A percentile compares a stretch with the other conserved stretches of the same genome.
Evolutionary conservation across 768 basidiomycete genomes (phyloP).

Genomic region (Leccinum subgranulosum): DNA sequence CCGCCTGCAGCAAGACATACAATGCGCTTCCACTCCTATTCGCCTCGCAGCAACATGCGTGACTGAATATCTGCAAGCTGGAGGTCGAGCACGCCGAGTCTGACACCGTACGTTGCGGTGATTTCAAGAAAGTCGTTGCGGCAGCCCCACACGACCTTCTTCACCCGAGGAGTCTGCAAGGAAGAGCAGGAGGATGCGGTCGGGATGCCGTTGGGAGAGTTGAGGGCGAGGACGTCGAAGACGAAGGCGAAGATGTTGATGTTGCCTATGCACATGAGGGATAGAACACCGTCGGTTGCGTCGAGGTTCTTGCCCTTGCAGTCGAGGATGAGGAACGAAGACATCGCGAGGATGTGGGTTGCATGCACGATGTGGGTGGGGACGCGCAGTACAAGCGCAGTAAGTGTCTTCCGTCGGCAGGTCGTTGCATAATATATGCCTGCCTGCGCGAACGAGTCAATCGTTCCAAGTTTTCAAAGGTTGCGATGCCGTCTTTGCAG

Average conservation of each 20-base stretch:
- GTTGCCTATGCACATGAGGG: slow-evolving; percentile 34
- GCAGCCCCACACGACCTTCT: slow-evolving; percentile 43
- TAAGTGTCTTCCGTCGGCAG: slow-evolving; percentile 11
- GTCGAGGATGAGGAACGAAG: slow-evolving; percentile 34
- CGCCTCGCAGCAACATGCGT: slow-evolving; percentile 23
- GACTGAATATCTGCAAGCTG: slow-evolving; percentile 39
- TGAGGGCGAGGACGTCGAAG: slow-evolving; percentile 36
- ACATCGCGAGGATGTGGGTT: slow-evolving; percentile 12
- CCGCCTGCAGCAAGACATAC: slow-evolving; percentile 24
- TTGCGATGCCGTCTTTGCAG: too few species aligned
- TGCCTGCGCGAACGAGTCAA: too few species aligned
- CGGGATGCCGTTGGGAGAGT: slow-evolving; percentile 2
- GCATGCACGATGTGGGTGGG: slow-evolving; percentile 14
- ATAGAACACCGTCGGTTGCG: slow-evolving; percentile 27
- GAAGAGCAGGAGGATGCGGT: slow-evolving; percentile 26
- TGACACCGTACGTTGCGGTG: slow-evolving; percentile 23
- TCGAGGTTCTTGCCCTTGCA: slow-evolving; percentile 40
- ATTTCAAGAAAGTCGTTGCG: slow-evolving; percentile 41
- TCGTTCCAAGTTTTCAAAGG: too few species aligned
- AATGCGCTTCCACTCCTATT: slow-evolving; percentile 26
- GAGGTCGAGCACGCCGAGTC: slow-evolving; percentile 37
- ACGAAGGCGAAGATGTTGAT: slow-evolving; percentile 33
- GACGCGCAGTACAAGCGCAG: slow-evolving; percentile 13
- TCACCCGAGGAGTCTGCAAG: slow-evolving; percentile 26
- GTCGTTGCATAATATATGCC: background rate